Evolutionary conservation across 2,329 filamentous ascomycete species (phyloP).

Genomic region (Thielaviopsis ethacetica): DNA sequence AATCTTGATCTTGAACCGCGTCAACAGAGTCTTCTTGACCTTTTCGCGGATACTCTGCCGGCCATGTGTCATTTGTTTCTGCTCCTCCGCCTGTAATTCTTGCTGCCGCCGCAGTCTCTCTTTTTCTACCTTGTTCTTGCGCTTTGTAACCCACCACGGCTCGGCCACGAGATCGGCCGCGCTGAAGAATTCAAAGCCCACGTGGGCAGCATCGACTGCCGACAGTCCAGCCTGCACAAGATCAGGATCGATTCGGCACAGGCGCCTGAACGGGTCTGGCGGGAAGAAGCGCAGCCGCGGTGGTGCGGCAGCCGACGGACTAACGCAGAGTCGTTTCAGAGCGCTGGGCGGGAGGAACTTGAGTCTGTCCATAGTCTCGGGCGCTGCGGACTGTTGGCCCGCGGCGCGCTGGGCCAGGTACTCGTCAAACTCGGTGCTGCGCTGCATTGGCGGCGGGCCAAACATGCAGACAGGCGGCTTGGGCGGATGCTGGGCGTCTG

Average conservation of each 20-base stretch:
- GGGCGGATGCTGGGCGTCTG: neutral
- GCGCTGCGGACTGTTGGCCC: neutral
- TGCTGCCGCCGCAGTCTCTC: neutral
- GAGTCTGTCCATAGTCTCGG: neutral
- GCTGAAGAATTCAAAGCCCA: conserved; percentile 1
- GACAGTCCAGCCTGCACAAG: neutral
- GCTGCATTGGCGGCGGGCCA: neutral
- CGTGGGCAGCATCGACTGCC: neutral
- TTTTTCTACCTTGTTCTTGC: neutral
- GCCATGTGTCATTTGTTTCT: neutral
- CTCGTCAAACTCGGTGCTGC: neutral
- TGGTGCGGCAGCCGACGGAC: neutral
- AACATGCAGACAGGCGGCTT: neutral
- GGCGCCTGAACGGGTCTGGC: neutral
- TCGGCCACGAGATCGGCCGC: neutral
- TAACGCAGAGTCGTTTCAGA: neutral
- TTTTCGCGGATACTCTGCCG: neutral
- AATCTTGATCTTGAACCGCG: neutral
- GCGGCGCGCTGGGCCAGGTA: neutral
- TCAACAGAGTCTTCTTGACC: neutral
- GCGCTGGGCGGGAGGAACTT: neutral
- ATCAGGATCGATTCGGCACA: neutral
- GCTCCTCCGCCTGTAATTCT: neutral
- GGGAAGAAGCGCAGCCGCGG: neutral
- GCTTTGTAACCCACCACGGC: neutral